Evolutionary conservation across 169 alveolate species (phyloP), one percentile per base, ranked within the genome.

Genomic region (Eimeria necatrix): DNA sequence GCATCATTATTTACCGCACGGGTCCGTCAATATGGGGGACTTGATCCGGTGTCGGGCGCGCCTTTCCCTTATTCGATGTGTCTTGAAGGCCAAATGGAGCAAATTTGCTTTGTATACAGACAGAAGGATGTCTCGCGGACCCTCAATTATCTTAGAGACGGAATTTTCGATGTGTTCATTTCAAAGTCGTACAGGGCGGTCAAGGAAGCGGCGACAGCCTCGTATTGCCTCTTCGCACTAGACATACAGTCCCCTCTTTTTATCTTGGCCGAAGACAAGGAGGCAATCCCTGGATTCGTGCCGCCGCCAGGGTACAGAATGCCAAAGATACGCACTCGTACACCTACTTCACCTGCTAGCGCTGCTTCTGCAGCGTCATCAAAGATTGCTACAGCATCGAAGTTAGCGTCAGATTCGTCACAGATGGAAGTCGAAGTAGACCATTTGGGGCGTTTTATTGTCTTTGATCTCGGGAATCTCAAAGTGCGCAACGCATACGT

Each of bases 61-160:
- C 83, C 85, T 22, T 32, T 48, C n/a, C 95, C 95, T 4, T 91
- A 91, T 56, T 74, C 95, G 16, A 64, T 91, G 5, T 74, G 91
- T 59, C 46, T 91, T 20, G 91, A 78, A 48, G 95, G 95, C 74
- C 91, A 74, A 56, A 32, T 91, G 83, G 73, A 78, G 52, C 91
- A 81, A 68, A 52, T 78, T 26, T 92, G 95, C 71, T 92, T 78
- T 64, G 93, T 97, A 70, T 96, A 96, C 87, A 96, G 95, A 94
- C 97, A 96, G 94, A 96, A 96, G 90, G 98, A 97, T 89, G 94
- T 97, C 60, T 90, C 94, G 53, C 88, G 96, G 87, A 95, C 97
- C 89, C 91, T 97, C 96, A 98, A 97, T 41, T 97, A 97, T 85
- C 91, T 97, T 41, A 97, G 97, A 49, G 98, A 97, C 84, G 98